These are phyloP conservation scores for Blastobotrys chiropterorum DNA, from an alignment of 805 yeast species.

Conservation along the genomic window DNA sequence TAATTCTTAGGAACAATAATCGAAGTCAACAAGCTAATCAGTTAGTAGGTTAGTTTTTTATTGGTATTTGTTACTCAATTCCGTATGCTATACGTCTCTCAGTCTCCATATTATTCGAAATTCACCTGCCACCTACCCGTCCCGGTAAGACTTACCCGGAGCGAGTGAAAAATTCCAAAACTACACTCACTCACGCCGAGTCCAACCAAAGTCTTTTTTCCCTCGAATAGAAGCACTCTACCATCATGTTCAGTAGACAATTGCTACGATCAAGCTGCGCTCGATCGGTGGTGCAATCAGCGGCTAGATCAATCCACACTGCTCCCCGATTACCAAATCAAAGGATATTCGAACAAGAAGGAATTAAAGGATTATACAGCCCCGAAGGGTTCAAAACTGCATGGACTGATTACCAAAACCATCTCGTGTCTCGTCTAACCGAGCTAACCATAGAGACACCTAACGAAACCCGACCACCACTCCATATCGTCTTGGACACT, in stretches of 20 bases:
- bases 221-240: too few relatives aligned
- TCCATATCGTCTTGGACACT: conserved; percentile 56
- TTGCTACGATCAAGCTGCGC: not conserved
- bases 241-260: conserved; percentile 1
- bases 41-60: too few relatives aligned
- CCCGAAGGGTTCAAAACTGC: conserved; percentile 61
- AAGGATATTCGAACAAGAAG: conserved; percentile 36
- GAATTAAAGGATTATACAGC: conserved; percentile 61
- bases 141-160: not conserved
- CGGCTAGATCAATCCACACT: conserved; percentile 42
- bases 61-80: too few relatives aligned
- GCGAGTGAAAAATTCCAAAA: not conserved
- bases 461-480: conserved; percentile 68
- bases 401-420: conserved; percentile 78
- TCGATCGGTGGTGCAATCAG: not conserved
- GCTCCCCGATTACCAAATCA: conserved; percentile 52
- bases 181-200: not conserved
- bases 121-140: not conserved
- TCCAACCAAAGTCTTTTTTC: not conserved
- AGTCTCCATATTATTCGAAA: too few relatives aligned
- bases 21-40: too few relatives aligned
- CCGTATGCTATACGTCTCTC: too few relatives aligned
- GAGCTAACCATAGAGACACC: conserved; percentile 69
- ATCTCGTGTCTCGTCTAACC: conserved; percentile 46
- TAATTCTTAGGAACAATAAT: too few relatives aligned